phyloP scores from a whole-genome alignment of 176 grass and related monocot species.

The Metroxylon sagu region DNA sequence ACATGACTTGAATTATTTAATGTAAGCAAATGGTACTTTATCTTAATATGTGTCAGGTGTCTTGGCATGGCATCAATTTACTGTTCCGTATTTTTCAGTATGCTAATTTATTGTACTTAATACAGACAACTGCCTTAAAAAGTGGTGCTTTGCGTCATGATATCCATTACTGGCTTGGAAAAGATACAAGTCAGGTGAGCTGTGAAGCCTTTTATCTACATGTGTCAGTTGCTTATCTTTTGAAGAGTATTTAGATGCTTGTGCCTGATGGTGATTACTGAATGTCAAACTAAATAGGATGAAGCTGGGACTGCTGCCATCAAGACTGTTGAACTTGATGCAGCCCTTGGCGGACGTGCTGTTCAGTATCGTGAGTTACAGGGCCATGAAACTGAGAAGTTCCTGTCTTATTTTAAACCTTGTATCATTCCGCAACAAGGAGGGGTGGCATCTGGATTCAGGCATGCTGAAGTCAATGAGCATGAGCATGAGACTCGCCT shows the following conservation, averaged over 20 bases:
- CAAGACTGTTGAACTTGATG: slow-evolving; percentile 92
- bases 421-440: slow-evolving; percentile 97
- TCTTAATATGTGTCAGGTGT: too few relatives aligned
- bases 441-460: slow-evolving; percentile 76
- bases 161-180: slow-evolving; percentile 99
- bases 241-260: too few relatives aligned
- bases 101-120: slow-evolving; percentile 16
- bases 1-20: too few relatives aligned
- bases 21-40: too few relatives aligned
- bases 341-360: slow-evolving; percentile 83
- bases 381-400: slow-evolving; percentile 89
- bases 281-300: slow-evolving; percentile 51
- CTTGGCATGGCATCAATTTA: too few relatives aligned
- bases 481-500: slow-evolving; percentile 56
- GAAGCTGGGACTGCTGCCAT: slow-evolving; percentile 90
- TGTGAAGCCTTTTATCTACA: slow-evolving; percentile 10
- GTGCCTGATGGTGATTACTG: slow-evolving; percentile 1
- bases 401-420: slow-evolving; percentile 99
- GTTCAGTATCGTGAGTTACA: slow-evolving; percentile 98
- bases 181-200: slow-evolving; percentile 88
- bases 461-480: slow-evolving; percentile 58
- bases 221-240: not conserved
- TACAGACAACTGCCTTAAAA: slow-evolving; percentile 73
- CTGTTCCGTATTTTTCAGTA: not conserved
- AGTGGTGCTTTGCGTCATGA: slow-evolving; percentile 84